phyloP scores from a whole-genome alignment of 2,329 filamentous ascomycete genomes.

The Pezicula rhizophila region DNA sequence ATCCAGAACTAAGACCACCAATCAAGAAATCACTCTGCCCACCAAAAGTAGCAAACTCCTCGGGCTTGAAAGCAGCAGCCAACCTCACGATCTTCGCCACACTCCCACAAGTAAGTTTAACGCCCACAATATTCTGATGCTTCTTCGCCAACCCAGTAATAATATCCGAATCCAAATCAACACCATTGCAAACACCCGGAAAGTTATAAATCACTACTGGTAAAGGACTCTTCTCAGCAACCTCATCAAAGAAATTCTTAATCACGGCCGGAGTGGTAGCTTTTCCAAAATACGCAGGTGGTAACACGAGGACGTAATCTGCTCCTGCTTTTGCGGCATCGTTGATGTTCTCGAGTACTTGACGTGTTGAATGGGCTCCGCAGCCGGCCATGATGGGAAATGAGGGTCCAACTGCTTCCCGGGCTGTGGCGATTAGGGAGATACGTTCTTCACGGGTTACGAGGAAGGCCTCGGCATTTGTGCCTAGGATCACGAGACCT shows the following conservation, averaged over 20 bases:
- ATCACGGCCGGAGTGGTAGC: conserved; percentile 40
- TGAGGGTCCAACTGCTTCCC: conserved; percentile 36
- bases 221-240: conserved; percentile 34
- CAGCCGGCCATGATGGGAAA: conserved; percentile 46
- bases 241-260: conserved; percentile 39
- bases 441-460: conserved; percentile 41
- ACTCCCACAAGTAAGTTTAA: conserved; percentile 48
- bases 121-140: conserved; percentile 46
- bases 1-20: conserved; percentile 45
- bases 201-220: conserved; percentile 49
- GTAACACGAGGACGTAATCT: conserved; percentile 42
- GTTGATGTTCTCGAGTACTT: conserved; percentile 39
- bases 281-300: conserved; percentile 45
- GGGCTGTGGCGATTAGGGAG: conserved; percentile 36
- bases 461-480: conserved; percentile 44
- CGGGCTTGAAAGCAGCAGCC: conserved; percentile 35
- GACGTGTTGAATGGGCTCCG: conserved; percentile 42
- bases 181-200: conserved; percentile 46
- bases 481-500: conserved; percentile 42
- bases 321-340: conserved; percentile 43
- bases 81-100: conserved; percentile 49
- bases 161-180: conserved; percentile 47
- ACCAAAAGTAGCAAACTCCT: conserved; percentile 49
- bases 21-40: conserved; percentile 55
- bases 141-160: conserved; percentile 39